Conservation (phyloP, 2,329 filamentous ascomycete genomes). For the Fusarium camptoceras region DNA sequence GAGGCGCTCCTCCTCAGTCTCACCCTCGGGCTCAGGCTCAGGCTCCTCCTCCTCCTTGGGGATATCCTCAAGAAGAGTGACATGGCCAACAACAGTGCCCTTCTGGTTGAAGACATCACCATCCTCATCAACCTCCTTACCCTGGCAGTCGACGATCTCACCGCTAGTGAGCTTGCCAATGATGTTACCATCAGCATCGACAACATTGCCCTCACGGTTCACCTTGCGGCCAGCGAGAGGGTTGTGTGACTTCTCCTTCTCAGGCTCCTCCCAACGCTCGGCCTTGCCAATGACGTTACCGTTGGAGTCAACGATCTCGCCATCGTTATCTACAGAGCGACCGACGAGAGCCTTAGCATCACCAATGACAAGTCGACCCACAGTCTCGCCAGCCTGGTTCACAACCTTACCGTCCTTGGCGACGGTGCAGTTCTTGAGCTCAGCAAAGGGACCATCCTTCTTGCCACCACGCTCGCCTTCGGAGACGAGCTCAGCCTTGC, state of each 20-base stretch:
- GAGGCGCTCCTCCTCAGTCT: conserved; percentile 56
- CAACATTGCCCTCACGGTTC: conserved; percentile 69
- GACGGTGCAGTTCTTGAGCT: conserved; percentile 72
- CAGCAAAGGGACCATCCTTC: conserved; percentile 76
- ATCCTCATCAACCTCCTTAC: conserved; percentile 77
- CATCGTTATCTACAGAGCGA: conserved; percentile 81
- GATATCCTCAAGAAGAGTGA: conserved; percentile 73
- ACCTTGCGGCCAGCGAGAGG: conserved; percentile 66
- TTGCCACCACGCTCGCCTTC: conserved; percentile 72
- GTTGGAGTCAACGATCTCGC: conserved; percentile 83
- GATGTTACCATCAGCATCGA: conserved; percentile 68
- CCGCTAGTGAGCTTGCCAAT: conserved; percentile 77
- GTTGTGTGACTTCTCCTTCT: conserved; percentile 63
- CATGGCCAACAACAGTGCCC: conserved; percentile 74
- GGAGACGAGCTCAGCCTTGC: conserved; percentile 74
- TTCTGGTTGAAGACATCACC: conserved; percentile 78
- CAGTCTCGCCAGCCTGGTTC: conserved; percentile 74
- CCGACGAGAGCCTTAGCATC: conserved; percentile 79
- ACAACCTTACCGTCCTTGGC: conserved; percentile 77
- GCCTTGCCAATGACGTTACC: conserved; percentile 69
- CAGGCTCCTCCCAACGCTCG: conserved; percentile 69
- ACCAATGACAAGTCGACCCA: conserved; percentile 77
- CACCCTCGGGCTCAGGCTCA: conserved; percentile 59
- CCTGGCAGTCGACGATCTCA: conserved; percentile 71
- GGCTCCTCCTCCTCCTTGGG: conserved; percentile 58